These are phyloP conservation scores for Heliocybe sulcata DNA, from an alignment of 1,284 basidiomycete genomes.

Conservation along the genomic window DNA sequence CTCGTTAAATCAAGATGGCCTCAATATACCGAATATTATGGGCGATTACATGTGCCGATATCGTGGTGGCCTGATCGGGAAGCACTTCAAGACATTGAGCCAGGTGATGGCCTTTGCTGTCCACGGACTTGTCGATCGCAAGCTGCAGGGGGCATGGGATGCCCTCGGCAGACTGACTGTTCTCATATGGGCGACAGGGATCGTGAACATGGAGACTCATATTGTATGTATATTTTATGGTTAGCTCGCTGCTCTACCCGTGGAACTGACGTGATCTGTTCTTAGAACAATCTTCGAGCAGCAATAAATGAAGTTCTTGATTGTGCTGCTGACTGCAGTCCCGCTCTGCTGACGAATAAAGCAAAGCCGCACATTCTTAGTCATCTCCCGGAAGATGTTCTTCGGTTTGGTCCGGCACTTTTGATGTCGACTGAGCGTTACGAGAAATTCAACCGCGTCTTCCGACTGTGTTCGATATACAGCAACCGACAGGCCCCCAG, in stretches of 20 bases:
- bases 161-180: conserved; percentile 23
- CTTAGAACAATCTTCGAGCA: conserved; percentile 10
- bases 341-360: conserved; percentile 21
- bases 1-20: conserved; percentile 20
- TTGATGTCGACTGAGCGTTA: conserved; percentile 26
- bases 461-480: conserved; percentile 24
- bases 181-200: conserved; percentile 27
- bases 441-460: conserved; percentile 30
- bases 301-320: conserved; percentile 26
- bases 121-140: conserved; percentile 15
- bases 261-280: conserved; percentile 9
- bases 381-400: conserved; percentile 23
- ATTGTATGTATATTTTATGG: conserved; percentile 14
- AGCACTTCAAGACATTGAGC: conserved; percentile 30
- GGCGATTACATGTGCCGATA: conserved; percentile 29
- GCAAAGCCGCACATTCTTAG: conserved; percentile 27
- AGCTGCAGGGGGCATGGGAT: conserved; percentile 21
- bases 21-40: conserved; percentile 20
- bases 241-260: conserved; percentile 14
- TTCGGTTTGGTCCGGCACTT: conserved; percentile 24
- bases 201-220: conserved; percentile 24
- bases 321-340: conserved; percentile 19
- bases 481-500: conserved; percentile 30
- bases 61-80: conserved; percentile 29
- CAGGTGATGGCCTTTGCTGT: conserved; percentile 27